phyloP scores from a whole-genome alignment of 2,329 filamentous ascomycete genomes.

The Trichoderma breve region DNA sequence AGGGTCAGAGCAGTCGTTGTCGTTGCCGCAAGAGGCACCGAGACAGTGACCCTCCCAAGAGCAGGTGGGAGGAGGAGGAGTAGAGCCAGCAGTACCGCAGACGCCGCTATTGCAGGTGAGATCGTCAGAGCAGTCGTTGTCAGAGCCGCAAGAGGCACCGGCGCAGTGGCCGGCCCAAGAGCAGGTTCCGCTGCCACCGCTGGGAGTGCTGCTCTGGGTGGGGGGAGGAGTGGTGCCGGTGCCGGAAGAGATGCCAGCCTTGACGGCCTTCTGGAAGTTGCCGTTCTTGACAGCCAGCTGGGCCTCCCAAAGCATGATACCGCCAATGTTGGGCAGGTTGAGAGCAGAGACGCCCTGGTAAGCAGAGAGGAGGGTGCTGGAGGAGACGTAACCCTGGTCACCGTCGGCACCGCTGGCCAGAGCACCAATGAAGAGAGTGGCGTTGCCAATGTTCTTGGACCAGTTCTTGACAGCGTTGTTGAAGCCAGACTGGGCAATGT shows the following conservation, averaged over 20 bases:
- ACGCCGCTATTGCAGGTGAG: conserved; percentile 23
- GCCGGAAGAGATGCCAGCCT: conserved; percentile 11
- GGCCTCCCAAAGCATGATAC: conserved; percentile 66
- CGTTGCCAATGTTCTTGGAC: conserved; percentile 58
- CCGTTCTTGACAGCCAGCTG: conserved; percentile 55
- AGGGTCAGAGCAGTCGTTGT: conserved; percentile 14
- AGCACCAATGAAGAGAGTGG: conserved; percentile 59
- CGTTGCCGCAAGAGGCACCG: neutral
- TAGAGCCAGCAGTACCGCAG: neutral
- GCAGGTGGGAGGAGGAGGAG: conserved; percentile 8
- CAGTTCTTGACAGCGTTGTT: conserved; percentile 62
- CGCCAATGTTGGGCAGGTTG: conserved; percentile 58
- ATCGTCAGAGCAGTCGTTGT: conserved; percentile 22
- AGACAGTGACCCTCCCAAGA: conserved; percentile 14
- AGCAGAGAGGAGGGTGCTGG: conserved; percentile 44
- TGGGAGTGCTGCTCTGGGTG: neutral
- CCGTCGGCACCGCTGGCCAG: conserved; percentile 51
- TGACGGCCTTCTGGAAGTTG: conserved; percentile 35
- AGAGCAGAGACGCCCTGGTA: conserved; percentile 47
- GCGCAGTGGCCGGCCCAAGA: conserved; percentile 25
- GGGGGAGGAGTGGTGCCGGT: neutral
- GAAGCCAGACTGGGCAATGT: conserved; percentile 50
- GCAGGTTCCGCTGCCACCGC: conserved; percentile 7
- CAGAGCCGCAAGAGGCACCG: conserved; percentile 15
- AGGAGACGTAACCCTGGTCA: conserved; percentile 52